Evolutionary conservation across 2,329 filamentous ascomycete species (phyloP).

Genomic region (Trichoderma asperellum): DNA sequence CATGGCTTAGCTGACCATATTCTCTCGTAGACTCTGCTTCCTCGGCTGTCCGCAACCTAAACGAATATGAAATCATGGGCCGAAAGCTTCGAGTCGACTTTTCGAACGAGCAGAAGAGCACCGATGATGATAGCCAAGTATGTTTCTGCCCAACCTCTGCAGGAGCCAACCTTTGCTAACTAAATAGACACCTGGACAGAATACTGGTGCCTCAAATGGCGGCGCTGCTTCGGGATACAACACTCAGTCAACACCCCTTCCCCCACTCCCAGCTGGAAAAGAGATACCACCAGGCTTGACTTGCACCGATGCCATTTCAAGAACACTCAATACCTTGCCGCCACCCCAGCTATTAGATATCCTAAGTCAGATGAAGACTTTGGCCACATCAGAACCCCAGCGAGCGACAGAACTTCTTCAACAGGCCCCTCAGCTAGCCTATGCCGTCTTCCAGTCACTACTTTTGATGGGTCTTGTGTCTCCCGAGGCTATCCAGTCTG

Average conservation of each 20-base stretch:
- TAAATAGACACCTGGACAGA: slow-evolving; percentile 35
- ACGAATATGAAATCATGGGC: slow-evolving; percentile 94
- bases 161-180: not conserved
- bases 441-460: slow-evolving; percentile 92
- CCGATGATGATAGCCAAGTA: slow-evolving; percentile 55
- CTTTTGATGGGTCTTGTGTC: slow-evolving; percentile 92
- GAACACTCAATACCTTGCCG: slow-evolving; percentile 83
- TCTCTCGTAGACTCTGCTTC: slow-evolving; percentile 69
- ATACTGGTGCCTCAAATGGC: slow-evolving; percentile 41
- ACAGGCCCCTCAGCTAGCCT: slow-evolving; percentile 89
- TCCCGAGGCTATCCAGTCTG: slow-evolving; percentile 76
- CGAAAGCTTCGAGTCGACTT: slow-evolving; percentile 94
- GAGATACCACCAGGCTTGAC: slow-evolving; percentile 82
- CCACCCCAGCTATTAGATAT: slow-evolving; percentile 91
- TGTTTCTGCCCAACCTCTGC: not conserved
- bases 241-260: slow-evolving; percentile 59
- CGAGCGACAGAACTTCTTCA: slow-evolving; percentile 85
- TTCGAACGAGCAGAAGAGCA: slow-evolving; percentile 84
- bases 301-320: slow-evolving; percentile 88
- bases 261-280: slow-evolving; percentile 80
- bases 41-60: slow-evolving; percentile 91
- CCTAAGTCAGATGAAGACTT: slow-evolving; percentile 88
- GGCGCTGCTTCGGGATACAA: slow-evolving; percentile 40
- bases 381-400: slow-evolving; percentile 79
- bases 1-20: slow-evolving; percentile 30